Conservation (phyloP, 1,284 basidiomycete species). For the Ustilago shanxiensis region DNA sequence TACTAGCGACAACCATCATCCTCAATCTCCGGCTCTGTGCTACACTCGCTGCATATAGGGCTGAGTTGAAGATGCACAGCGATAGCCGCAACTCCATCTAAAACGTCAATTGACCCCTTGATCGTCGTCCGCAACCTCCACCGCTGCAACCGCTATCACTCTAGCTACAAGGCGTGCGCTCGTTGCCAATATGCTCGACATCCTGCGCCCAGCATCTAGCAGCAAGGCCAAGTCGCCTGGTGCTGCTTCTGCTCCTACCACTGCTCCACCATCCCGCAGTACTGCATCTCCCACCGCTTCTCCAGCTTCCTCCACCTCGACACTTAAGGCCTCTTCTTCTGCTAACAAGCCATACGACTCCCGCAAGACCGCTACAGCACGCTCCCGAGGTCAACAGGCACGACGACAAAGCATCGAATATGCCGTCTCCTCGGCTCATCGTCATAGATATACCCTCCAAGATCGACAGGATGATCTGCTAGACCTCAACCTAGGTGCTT, state of each 20-base stretch:
- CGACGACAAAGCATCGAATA: constrained; percentile 38
- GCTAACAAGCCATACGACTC: constrained; percentile 12
- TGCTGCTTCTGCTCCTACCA: neutral
- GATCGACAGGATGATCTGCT: neutral
- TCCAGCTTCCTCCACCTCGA: constrained; percentile 51
- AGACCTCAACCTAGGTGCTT: constrained; percentile 11
- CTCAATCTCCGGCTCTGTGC: no score
- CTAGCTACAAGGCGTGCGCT: neutral
- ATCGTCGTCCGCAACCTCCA: no score
- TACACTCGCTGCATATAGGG: no score
- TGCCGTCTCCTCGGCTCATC: constrained; percentile 32
- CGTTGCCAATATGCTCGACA: constrained; percentile 31
- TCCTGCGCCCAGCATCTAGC: constrained; percentile 30
- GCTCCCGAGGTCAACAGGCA: constrained; percentile 48
- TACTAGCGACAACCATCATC: no score
- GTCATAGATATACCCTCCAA: constrained; percentile 8
- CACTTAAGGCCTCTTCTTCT: constrained; percentile 33
- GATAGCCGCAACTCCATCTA: neutral
- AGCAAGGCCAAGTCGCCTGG: constrained; percentile 15
- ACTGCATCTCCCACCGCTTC: constrained; percentile 31
- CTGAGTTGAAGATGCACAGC: neutral
- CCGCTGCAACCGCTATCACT: neutral
- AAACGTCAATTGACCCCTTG: neutral
- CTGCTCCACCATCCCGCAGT: constrained; percentile 7
- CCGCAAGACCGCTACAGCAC: constrained; percentile 14